Percentiles rank a stretch among this genome's conserved stretches.
These are phyloP conservation scores for Carex scoparia DNA, from an alignment of 176 grass and related monocot species.

Conservation along the genomic window DNA sequence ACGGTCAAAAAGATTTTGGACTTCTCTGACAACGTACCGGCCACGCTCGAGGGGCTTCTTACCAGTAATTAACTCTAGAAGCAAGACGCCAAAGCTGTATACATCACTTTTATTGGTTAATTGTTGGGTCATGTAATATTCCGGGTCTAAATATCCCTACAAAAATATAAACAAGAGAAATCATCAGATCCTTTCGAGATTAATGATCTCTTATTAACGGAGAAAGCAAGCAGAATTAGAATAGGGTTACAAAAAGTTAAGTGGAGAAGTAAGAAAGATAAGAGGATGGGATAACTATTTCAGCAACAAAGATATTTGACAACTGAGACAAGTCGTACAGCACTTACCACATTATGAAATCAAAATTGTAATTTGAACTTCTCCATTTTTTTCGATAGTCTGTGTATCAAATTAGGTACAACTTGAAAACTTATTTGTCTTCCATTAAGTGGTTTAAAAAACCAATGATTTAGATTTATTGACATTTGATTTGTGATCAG, in stretches of 20 bases:
- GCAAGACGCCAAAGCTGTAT: constrained; percentile 43
- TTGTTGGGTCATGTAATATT: constrained; percentile 94
- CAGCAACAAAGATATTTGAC: neutral
- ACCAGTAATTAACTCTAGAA: constrained; percentile 52
- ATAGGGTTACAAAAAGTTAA: neutral
- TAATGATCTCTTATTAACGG: constrained; percentile 1
- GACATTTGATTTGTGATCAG: neutral
- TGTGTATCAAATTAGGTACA: neutral
- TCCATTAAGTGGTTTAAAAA: neutral
- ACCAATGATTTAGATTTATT: neutral
- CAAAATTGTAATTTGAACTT: neutral
- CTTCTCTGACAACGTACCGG: constrained; percentile 56
- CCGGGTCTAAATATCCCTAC: constrained; percentile 75
- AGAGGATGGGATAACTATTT: neutral
- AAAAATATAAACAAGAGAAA: neutral
- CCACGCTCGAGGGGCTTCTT: constrained; percentile 58
- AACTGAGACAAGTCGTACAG: neutral
- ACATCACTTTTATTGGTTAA: constrained; percentile 54
- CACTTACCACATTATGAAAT: neutral
- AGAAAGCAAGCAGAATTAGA: neutral
- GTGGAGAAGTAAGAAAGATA: neutral
- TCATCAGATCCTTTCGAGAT: neutral
- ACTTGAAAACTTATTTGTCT: neutral
- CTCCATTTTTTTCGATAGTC: neutral
- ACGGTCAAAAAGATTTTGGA: constrained; percentile 38